Evolutionary conservation across 2,329 filamentous ascomycete species (phyloP).

Genomic region (Colletotrichum noveboracense): DNA sequence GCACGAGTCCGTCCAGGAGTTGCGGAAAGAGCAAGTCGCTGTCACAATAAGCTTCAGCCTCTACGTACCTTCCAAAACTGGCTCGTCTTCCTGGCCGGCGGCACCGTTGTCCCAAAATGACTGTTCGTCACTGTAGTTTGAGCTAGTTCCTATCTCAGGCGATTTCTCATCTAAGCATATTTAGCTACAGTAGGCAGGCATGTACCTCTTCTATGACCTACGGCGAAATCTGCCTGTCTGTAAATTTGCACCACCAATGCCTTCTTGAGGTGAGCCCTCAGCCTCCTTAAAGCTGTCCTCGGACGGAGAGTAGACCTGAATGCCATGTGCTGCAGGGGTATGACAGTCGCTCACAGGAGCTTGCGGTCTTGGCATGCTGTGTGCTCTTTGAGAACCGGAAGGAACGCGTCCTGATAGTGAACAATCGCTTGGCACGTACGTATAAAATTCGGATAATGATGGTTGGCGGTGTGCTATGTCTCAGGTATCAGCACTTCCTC

Average conservation of each 20-base stretch:
- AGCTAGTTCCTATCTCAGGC: neutral
- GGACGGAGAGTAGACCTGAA: neutral
- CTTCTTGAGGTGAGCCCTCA: neutral
- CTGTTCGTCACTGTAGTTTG: neutral
- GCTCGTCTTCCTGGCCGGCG: neutral
- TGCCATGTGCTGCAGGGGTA: neutral
- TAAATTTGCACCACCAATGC: neutral
- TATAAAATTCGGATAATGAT: conserved; percentile 12
- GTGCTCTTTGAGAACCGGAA: neutral
- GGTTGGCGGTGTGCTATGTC: neutral
- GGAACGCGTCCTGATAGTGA: neutral
- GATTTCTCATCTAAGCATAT: neutral
- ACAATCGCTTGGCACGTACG: neutral
- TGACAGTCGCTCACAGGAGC: neutral
- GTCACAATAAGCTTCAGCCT: neutral
- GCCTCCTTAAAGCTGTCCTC: neutral
- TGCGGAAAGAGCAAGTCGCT: neutral
- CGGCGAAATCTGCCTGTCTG: neutral
- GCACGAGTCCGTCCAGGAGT: neutral
- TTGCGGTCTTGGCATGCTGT: neutral
- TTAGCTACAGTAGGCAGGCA: neutral
- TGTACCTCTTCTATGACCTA: neutral
- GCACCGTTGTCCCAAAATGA: neutral
- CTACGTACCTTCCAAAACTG: neutral
- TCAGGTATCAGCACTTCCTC: neutral